Evolutionary conservation across 768 basidiomycete species (phyloP), one percentile per base, ranked within the genome.

Genomic region (Psilocybe subaeruginosa): DNA sequence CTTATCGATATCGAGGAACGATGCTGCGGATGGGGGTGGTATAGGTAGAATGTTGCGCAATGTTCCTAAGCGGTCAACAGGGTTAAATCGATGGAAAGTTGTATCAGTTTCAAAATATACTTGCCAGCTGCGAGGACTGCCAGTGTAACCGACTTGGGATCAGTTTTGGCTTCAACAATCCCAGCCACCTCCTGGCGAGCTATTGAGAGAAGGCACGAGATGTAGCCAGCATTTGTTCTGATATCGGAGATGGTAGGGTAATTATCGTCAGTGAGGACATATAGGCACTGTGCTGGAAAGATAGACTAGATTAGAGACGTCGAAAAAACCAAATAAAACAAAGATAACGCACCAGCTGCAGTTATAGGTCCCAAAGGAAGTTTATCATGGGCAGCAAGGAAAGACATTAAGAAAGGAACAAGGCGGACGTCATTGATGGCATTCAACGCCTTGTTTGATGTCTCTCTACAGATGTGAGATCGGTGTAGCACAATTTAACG

Each of bases 231-330:
- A 69, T 90, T 80, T 29, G 81, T 73, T 19, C 86, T 80, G 17
- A 96, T 70, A 57, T 88, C 86, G n/a, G 83, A 72, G 55, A 89
- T 86, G 31, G 88, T 86, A 16, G 89, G 83, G n/a, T 76, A 78
- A 64, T 97, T 98, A 70, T 97, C 96, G 71, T 96, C 94, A 2
- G 94, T 93, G 29, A 98, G 78, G 61, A 97, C 92, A 73, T 97
- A 97, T 16, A 97, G 77, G 68, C 94, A 94, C 70, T 98, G 96
- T 0, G 93, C 95, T 95, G 66, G 56, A 39, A 8, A 48, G 45
- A 27, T 23, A 54, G 9, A 27, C 39, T 27, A 30, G 2, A n/a
- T 43, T 37, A 35, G 63, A 41, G 12, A 29, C n/a, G n/a, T n/a
- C 14, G 23, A 46, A 17, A 1, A 14, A 43, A 48, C 5, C 23